Conservation (phyloP, 257 asterid species). For the Misopates orontium region DNA sequence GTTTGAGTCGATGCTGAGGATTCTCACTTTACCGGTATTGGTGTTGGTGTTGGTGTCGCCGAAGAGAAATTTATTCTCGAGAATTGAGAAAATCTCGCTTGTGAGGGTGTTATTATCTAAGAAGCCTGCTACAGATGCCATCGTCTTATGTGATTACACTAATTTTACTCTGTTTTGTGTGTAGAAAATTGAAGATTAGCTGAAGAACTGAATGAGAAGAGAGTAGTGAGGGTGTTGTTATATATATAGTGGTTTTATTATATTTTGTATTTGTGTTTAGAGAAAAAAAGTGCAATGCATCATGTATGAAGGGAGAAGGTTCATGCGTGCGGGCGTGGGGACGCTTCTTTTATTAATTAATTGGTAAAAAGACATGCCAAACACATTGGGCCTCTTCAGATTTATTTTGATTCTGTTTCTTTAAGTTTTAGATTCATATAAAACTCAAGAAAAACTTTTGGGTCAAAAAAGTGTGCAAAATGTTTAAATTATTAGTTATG, state of each 20-base stretch:
- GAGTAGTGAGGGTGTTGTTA: no score
- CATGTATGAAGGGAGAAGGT: not conserved
- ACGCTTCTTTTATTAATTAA: not conserved
- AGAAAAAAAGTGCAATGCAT: not conserved
- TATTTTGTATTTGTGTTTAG: no score
- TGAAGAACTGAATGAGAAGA: not conserved
- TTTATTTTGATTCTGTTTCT: no score
- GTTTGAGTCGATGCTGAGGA: conserved; percentile 74
- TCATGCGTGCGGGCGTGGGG: conserved; percentile 23
- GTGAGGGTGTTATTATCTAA: conserved; percentile 51
- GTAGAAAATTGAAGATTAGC: not conserved
- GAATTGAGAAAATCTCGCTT: conserved; percentile 75
- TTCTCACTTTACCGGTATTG: conserved; percentile 59
- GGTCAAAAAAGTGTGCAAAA: no score
- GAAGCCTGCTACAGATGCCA: not conserved
- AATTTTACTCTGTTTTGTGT: no score
- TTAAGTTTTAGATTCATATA: no score
- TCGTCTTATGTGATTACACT: no score
- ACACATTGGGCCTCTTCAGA: no score
- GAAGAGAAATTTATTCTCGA: conserved; percentile 82
- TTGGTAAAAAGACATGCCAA: no score
- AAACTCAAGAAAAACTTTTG: no score
- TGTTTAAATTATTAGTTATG: no score
- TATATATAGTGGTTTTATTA: no score
- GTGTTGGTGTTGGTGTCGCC: conserved; percentile 45